Base-by-base conservation (phyloP, 2,329 filamentous ascomycete species). In the Plenodomus lindquistii region DNA sequence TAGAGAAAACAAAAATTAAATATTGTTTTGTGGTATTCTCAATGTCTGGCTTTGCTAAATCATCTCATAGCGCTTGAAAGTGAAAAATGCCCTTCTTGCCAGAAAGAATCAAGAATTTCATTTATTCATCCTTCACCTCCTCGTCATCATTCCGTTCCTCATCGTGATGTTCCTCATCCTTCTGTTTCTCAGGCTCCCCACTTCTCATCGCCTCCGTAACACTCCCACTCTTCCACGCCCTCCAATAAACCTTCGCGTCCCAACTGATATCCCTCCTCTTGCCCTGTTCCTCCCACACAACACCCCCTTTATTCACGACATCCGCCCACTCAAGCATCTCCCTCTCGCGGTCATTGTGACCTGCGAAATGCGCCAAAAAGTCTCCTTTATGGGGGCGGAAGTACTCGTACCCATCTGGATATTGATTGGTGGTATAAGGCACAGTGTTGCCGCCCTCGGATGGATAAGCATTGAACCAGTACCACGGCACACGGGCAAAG, bases 381-480 rank as follows among this genome's bases (percentile, higher is more conserved):
- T 77, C 74, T 2, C 74, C 74, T 29, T 71, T 62, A 11, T 72
- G 66, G 5, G 71, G 72, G 38, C 73, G 67, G 38, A 64, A 69
- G 15, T 68, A 60, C 1, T 63, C 52, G 24, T 74, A 48, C 2
- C 66, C 74, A 44, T 71, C 67, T 44, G 71, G 69, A 40, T 71
- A 65, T 40, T 50, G 35, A 15, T 71, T 69, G 27, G 40, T 17
- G 8, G 40, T 40, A 19, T 50, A 61, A 5, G 20, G 17, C 17
- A 46, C n/a, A 15, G 60, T 43, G 2, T 43, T 71, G 16, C 68
- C 70, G 40, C 73, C 64, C 18, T 52, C 51, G 40, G 27, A 13
- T 13, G 27, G 27, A 31, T 76, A 77, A 1, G 72, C 71, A 49
- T 77, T 77, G 60, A 77, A 76, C 74, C 73, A 76, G 8, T 74